These are phyloP conservation scores for Oropetium thomaeum DNA, from an alignment of 176 grass and related monocot genomes.

Conservation along the genomic window DNA sequence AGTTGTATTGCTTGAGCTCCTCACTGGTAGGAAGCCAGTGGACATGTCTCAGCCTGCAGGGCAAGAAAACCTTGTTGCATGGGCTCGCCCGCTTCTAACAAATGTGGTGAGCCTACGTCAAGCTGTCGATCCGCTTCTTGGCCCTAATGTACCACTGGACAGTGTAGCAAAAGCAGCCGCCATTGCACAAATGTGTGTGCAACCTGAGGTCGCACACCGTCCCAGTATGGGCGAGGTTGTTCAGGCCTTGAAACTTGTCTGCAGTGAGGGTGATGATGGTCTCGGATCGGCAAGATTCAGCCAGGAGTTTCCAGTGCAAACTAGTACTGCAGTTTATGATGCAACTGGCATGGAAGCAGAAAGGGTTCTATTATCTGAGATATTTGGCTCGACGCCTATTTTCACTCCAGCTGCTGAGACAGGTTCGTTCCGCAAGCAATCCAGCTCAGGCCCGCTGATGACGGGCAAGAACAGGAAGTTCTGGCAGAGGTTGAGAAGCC, in stretches of 20 bases:
- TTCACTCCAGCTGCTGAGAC: conserved; percentile 52
- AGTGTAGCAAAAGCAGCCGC: conserved; percentile 81
- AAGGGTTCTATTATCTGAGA: conserved; percentile 73
- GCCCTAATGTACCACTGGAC: conserved; percentile 53
- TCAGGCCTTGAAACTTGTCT: conserved; percentile 91
- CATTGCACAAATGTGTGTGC: conserved; percentile 95
- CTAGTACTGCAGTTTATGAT: conserved; percentile 32
- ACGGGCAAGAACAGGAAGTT: conserved; percentile 64
- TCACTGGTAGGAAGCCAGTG: too few species aligned
- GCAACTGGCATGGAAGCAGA: conserved; percentile 64
- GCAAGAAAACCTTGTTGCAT: conserved; percentile 68
- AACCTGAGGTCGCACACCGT: conserved; percentile 86
- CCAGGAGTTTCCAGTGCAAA: conserved; percentile 45
- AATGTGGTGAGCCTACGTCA: conserved; percentile 60
- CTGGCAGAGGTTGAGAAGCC: conserved; percentile 72
- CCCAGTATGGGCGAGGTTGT: conserved; percentile 98
- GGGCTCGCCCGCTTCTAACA: conserved; percentile 88
- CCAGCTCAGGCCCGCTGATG: conserved; percentile 69
- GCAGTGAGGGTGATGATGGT: conserved; percentile 64
- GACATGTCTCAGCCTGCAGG: too few species aligned
- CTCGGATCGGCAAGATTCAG: conserved; percentile 59
- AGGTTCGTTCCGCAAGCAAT: conserved; percentile 65
- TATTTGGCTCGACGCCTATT: conserved; percentile 53
- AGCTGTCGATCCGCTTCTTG: conserved; percentile 73
- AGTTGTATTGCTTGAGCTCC: too few species aligned